A percentile compares a stretch with the other conserved stretches of the same genome.
Conservation (phyloP, 208 protist species). For the Crithidia bombi region DNA sequence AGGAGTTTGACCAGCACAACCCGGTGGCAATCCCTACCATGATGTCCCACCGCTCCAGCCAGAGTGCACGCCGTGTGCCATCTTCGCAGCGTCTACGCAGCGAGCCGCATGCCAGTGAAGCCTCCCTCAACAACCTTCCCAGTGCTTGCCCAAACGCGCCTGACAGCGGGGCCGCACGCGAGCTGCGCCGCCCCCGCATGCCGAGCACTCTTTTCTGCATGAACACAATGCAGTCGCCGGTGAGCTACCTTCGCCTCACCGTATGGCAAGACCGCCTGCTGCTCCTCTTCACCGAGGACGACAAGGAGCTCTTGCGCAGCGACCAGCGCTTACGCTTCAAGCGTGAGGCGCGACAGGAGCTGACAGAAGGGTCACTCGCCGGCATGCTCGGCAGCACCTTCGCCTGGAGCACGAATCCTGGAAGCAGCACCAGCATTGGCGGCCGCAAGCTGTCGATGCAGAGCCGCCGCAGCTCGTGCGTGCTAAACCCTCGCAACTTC, state of each 20-base stretch:
- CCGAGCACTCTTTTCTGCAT: constrained; percentile 35
- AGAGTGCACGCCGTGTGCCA: not conserved
- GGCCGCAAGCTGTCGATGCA: constrained; percentile 23
- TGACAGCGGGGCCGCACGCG: constrained; percentile 3
- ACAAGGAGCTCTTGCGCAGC: constrained; percentile 41
- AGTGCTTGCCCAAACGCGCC: not conserved
- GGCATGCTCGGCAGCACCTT: constrained; percentile 32
- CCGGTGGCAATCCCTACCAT: constrained; percentile 6
- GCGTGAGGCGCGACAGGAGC: constrained; percentile 40
- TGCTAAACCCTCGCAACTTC: constrained; percentile 3
- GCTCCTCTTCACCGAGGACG: constrained; percentile 35
- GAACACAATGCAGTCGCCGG: constrained; percentile 46
- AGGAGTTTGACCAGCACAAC: constrained; percentile 17
- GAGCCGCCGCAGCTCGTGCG: constrained; percentile 22
- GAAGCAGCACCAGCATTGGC: constrained; percentile 19
- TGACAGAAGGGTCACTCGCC: constrained; percentile 32
- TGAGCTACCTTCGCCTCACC: constrained; percentile 46
- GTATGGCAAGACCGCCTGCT: constrained; percentile 58
- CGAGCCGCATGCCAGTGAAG: not conserved
- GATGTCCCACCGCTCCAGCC: not conserved
- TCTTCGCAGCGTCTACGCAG: not conserved
- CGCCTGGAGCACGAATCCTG: constrained; percentile 18
- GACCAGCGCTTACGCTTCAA: constrained; percentile 42
- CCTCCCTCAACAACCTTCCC: not conserved
- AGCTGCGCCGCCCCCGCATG: constrained; percentile 22